Base-by-base conservation (phyloP, 73 alveolate genomes). In the Paramecium biaurelia region DNA sequence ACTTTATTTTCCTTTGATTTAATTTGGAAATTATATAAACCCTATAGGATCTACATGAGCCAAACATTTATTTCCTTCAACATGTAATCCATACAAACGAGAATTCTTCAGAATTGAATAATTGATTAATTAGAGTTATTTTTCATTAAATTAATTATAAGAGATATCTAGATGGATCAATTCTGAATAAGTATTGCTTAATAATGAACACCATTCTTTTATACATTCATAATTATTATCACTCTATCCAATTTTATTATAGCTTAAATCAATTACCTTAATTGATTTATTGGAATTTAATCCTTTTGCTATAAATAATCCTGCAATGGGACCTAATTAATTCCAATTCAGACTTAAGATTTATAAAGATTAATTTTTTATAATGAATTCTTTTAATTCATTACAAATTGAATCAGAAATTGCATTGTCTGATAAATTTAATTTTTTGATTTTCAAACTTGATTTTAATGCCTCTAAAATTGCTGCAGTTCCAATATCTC, bases 51-150 rank as follows among this genome's bases (percentile, higher is more conserved):
- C 86, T 15, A 72, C 58, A 72, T 34, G 38, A 35, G 86, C 86
- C 18, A 21, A 72, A 32, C 67, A 72, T 72, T 72, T 72, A 38
- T 72, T 72, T 72, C 86, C 86, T 37, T 72, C 56, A 14, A 72
- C 86, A 72, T 72, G 86, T 4, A 72, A 38, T 12, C 86, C 86
- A 72, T 72, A 72, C 1, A 72, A 21, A 9, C 32, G 38, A 8
- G 56, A 20, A 34, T 72, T 72, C 45, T 72, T 72, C 1, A 38
- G 6, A 35, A 72, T 35, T 14, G 86, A 32, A 21, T 34, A 72
- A 15, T 38, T 34, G 4, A 72, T 15, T 38, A 14, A 35, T 72
- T 72, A 5, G 20, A 72, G 56, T n/a, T 35, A 37, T 72, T 72
- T 72, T 7, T 35, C 37, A 28, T 23, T 38, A 72, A 72, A 72